phyloP scores from a whole-genome alignment of 805 yeast genomes.

The Ogataea pilisensis region DNA sequence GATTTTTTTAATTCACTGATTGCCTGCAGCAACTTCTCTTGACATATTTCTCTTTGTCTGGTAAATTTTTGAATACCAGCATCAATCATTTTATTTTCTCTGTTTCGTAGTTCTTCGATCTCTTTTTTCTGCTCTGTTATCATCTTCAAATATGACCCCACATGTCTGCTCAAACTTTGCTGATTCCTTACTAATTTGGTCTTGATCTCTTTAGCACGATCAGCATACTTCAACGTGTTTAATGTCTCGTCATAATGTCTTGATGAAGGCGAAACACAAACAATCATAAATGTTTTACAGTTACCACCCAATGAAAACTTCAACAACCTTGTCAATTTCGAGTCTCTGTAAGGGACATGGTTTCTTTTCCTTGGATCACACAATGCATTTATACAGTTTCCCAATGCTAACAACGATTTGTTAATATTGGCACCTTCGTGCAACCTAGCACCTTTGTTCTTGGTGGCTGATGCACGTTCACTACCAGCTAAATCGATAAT shows the following conservation, averaged over 20 bases:
- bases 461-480: slow-evolving; percentile 89
- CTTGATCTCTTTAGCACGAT: slow-evolving; percentile 85
- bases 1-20: slow-evolving; percentile 39
- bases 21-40: slow-evolving; percentile 37
- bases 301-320: slow-evolving; percentile 92
- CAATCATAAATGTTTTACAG: slow-evolving; percentile 94
- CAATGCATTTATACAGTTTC: slow-evolving; percentile 89
- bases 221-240: slow-evolving; percentile 87
- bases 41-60: slow-evolving; percentile 35
- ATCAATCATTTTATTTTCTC: slow-evolving; percentile 45
- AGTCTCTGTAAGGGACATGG: slow-evolving; percentile 89
- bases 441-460: slow-evolving; percentile 74
- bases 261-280: slow-evolving; percentile 84
- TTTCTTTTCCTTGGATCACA: slow-evolving; percentile 64
- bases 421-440: slow-evolving; percentile 94
- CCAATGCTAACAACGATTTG: slow-evolving; percentile 80
- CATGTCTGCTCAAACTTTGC: slow-evolving; percentile 74
- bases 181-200: slow-evolving; percentile 74
- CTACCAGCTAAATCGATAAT: slow-evolving; percentile 94
- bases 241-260: slow-evolving; percentile 89
- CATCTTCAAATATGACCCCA: slow-evolving; percentile 78
- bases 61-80: slow-evolving; percentile 34
- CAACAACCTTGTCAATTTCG: slow-evolving; percentile 79
- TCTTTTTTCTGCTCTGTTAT: slow-evolving; percentile 76
- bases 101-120: slow-evolving; percentile 59